phyloP scores from a whole-genome alignment of 2,329 filamentous ascomycete genomes.

The Monascus ruber region DNA sequence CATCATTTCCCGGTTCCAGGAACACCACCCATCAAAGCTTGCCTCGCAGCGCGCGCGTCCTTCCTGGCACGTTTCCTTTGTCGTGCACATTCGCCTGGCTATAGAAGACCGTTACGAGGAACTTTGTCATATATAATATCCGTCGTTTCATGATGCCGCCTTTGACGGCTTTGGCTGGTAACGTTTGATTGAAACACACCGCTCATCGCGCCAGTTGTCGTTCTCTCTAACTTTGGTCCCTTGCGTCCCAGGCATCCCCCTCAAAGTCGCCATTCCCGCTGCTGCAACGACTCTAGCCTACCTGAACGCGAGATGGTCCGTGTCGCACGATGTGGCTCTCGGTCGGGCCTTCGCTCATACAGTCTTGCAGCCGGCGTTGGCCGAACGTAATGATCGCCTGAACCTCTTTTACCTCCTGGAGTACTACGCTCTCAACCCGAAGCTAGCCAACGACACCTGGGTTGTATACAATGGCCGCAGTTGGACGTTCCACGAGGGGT shows the following conservation, averaged over 20 bases:
- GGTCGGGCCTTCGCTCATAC: constrained; percentile 44
- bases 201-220: background rate
- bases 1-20: background rate
- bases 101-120: background rate
- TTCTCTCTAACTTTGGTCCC: background rate
- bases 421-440: constrained; percentile 47
- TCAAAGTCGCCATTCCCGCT: constrained; percentile 44
- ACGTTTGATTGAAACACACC: background rate
- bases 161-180: constrained; percentile 10
- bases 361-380: constrained; percentile 32
- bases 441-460: constrained; percentile 40
- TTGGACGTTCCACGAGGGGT: constrained; percentile 67
- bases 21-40: no score
- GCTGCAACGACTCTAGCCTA: constrained; percentile 61
- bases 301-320: constrained; percentile 57
- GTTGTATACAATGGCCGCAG: constrained; percentile 56
- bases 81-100: background rate
- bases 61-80: no score
- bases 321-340: constrained; percentile 55
- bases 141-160: constrained; percentile 1
- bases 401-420: constrained; percentile 71
- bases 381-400: constrained; percentile 48
- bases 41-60: no score
- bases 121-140: background rate
- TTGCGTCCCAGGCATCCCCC: constrained; percentile 19